These are phyloP conservation scores for Athelia psychrophila DNA, from an alignment of 1,284 basidiomycete species.

Conservation along the genomic window DNA sequence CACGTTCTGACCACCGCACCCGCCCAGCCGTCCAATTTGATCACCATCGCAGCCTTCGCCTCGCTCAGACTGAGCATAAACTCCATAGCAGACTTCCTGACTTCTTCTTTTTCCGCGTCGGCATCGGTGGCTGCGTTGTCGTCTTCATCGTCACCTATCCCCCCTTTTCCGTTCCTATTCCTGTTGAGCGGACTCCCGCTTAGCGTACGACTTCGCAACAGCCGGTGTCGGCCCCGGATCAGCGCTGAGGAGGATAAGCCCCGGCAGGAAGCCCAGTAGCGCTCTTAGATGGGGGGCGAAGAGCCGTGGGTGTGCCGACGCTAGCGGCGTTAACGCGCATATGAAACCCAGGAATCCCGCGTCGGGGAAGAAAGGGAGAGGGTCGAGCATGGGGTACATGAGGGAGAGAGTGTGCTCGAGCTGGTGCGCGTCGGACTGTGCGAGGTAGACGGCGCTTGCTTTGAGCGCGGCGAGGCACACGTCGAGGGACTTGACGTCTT, in stretches of 20 bases:
- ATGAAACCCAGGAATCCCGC: constrained; percentile 61
- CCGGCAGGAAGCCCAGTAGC: constrained; percentile 63
- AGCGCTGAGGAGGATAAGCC: constrained; percentile 57
- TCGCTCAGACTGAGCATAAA: constrained; percentile 77
- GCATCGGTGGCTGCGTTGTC: constrained; percentile 35
- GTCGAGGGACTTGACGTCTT: constrained; percentile 59
- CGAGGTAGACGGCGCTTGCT: constrained; percentile 63
- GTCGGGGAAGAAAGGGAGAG: constrained; percentile 52
- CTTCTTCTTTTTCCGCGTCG: constrained; percentile 53
- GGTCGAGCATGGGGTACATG: constrained; percentile 66
- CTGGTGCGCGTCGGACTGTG: constrained; percentile 51
- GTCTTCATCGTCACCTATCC: constrained; percentile 21
- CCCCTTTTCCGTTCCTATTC: no score
- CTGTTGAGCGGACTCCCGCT: constrained; percentile 42
- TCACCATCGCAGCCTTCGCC: constrained; percentile 67
- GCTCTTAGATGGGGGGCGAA: constrained; percentile 65
- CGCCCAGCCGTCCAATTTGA: constrained; percentile 63
- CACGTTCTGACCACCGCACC: constrained; percentile 66
- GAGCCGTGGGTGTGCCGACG: constrained; percentile 59
- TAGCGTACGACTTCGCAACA: constrained; percentile 55
- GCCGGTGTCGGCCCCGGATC: constrained; percentile 77
- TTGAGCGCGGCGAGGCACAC: constrained; percentile 60
- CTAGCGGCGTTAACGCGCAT: constrained; percentile 68
- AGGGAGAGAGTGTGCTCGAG: constrained; percentile 54
- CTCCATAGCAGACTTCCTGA: constrained; percentile 65